phyloP scores from a whole-genome alignment of 805 yeast genomes.

The Hanseniaspora valbyensis region DNA sequence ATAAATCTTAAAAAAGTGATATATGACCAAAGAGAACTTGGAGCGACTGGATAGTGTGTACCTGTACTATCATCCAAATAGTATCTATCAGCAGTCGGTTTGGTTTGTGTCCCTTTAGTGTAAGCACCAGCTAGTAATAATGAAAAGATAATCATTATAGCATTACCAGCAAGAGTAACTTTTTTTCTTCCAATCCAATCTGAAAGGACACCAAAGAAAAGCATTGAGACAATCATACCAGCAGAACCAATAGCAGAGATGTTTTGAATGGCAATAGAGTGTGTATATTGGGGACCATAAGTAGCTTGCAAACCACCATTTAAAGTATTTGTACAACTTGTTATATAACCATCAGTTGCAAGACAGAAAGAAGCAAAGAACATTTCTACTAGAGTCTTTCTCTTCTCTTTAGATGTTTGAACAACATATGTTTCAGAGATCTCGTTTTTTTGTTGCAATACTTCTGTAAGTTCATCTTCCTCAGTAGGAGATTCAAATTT shows the following conservation, averaged over 20 bases:
- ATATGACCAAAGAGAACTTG: conserved; percentile 67
- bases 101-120: conserved; percentile 44
- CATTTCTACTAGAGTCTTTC: conserved; percentile 9
- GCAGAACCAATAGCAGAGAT: conserved; percentile 82
- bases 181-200: conserved; percentile 71
- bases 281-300: conserved; percentile 52
- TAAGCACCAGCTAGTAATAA: conserved; percentile 75
- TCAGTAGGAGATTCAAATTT: conserved; percentile 6
- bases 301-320: conserved; percentile 55
- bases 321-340: conserved; percentile 71
- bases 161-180: conserved; percentile 73
- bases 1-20: conserved; percentile 76
- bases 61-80: conserved; percentile 29
- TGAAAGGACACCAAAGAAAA: conserved; percentile 66
- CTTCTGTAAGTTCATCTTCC: neutral
- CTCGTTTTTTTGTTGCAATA: neutral
- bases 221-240: conserved; percentile 83
- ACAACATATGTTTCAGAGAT: neutral
- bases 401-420: conserved; percentile 4
- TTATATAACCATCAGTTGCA: conserved; percentile 87
- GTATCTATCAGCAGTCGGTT: conserved; percentile 3
- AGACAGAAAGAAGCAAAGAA: conserved; percentile 33
- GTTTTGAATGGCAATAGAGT: conserved; percentile 62
- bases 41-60: conserved; percentile 31
- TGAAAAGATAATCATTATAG: conserved; percentile 64